Conservation (phyloP, 2,329 filamentous ascomycete genomes). For the Colletotrichum phormii region DNA sequence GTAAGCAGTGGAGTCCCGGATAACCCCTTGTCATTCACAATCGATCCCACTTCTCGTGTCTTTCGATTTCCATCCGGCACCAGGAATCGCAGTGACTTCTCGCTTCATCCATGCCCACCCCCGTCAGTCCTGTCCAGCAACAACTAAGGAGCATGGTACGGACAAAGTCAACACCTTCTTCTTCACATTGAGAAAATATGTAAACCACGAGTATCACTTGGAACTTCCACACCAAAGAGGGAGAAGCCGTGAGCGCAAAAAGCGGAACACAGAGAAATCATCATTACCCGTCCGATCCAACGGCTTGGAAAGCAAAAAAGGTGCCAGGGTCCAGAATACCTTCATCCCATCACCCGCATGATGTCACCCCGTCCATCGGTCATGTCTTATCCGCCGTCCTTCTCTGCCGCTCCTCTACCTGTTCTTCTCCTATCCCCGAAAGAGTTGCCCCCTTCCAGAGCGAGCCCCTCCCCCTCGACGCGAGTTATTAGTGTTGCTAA, state of each 20-base stretch:
- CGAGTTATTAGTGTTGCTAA: background rate
- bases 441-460: too few species aligned
- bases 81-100: background rate
- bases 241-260: background rate
- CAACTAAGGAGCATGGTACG: background rate
- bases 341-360: background rate
- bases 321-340: background rate
- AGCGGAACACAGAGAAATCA: background rate
- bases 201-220: too few species aligned
- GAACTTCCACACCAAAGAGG: background rate
- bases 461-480: background rate
- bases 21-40: background rate
- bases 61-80: background rate
- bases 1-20: too few species aligned
- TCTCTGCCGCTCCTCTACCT: background rate
- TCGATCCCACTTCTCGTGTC: background rate
- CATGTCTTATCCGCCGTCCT: background rate
- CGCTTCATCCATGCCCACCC: too few species aligned
- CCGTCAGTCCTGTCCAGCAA: background rate
- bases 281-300: background rate
- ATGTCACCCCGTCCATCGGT: conserved; percentile 8
- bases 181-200: too few species aligned
- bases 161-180: background rate
- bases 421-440: background rate
- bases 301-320: background rate